Percentiles rank a stretch among this genome's conserved stretches.
These are phyloP conservation scores for Davidsoniella eucalypti DNA, from an alignment of 2,329 filamentous ascomycete species.

Conservation along the genomic window DNA sequence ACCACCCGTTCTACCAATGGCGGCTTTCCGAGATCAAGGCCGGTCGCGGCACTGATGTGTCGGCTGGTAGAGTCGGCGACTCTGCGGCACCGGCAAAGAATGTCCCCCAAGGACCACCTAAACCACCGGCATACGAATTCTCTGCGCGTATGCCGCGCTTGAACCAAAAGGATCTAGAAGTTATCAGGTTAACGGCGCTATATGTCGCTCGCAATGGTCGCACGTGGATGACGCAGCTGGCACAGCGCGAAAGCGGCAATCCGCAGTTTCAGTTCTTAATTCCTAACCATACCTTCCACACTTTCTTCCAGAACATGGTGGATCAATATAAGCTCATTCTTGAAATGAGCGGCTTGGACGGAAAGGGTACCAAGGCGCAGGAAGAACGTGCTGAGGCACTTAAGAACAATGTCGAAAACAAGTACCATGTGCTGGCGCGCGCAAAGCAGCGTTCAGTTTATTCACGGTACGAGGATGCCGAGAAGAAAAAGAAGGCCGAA, in stretches of 20 bases:
- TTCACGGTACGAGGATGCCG: constrained; percentile 64
- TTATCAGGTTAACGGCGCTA: constrained; percentile 62
- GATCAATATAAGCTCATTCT: constrained; percentile 84
- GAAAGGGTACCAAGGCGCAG: constrained; percentile 49
- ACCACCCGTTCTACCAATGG: constrained; percentile 82
- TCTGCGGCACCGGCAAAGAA: constrained; percentile 31
- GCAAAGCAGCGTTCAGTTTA: constrained; percentile 81
- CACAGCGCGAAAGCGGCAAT: constrained; percentile 77
- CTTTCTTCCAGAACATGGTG: constrained; percentile 82
- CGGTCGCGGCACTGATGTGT: constrained; percentile 64
- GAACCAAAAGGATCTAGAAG: constrained; percentile 76
- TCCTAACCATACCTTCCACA: constrained; percentile 88
- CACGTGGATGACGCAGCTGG: constrained; percentile 76
- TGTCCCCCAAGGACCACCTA: constrained; percentile 65
- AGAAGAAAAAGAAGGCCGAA: constrained; percentile 80
- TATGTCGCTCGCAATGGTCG: constrained; percentile 89
- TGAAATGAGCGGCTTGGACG: constrained; percentile 49
- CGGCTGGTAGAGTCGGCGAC: constrained; percentile 58
- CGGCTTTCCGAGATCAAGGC: constrained; percentile 70
- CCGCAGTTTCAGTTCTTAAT: constrained; percentile 93
- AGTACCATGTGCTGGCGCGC: constrained; percentile 60
- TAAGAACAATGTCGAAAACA: constrained; percentile 59
- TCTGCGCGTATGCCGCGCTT: constrained; percentile 95
- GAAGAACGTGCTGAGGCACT: constrained; percentile 58
- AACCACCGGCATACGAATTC: constrained; percentile 79